Evolutionary conservation across 2,329 filamentous ascomycete species (phyloP), one percentile per base, ranked within the genome.

Genomic region (Aspergillus calidoustus): DNA sequence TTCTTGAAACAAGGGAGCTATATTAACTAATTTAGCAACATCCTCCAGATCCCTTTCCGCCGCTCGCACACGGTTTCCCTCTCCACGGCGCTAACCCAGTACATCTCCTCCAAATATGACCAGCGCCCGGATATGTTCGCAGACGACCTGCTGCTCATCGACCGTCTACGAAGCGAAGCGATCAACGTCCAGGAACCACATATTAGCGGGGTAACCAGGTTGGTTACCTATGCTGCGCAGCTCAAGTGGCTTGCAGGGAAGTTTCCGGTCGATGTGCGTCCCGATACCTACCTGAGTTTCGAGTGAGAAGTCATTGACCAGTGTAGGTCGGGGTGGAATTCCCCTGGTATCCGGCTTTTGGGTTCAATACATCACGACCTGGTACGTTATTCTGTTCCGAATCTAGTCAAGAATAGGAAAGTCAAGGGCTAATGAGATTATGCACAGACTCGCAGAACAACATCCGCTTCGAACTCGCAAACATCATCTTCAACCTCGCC

Each of bases 41-140:
- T 83, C 60, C 85, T 96, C 59, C 87, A 89, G 74, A 84, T 97
- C 65, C 93, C 94, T 8, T 98, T 98, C 79, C 92, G 94, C 70
- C 91, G 89, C 74, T 94, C 93, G 55, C 88, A 91, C 66, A 85
- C 89, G 60, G 83, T 97, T 46, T 90, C 90, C 62, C 85, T 98
- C 64, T 90, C 91, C 59, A 84, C 87, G 64, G 91, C 93, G 54
- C 93, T 99, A 75, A 92, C 91, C 67, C 89, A 95, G 75, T 98
- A 99, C 81, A 98, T 99, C 73, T 96, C 93, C 64, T 90, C 88
- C 77, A 97, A 98, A 84, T 98, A 98, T 89, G 94, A 98, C 78
- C 95, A 99, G 76, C 94, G 97, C 75, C 94, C 95, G 38, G 93
- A 97, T 77, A 96, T 97, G 90, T 99, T 99, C 79, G 87, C 88